A percentile compares a stretch with the other conserved stretches of the same genome.
These are phyloP conservation scores for Mimosa pudica DNA, from an alignment of 306 rosid genomes.

Conservation along the genomic window DNA sequence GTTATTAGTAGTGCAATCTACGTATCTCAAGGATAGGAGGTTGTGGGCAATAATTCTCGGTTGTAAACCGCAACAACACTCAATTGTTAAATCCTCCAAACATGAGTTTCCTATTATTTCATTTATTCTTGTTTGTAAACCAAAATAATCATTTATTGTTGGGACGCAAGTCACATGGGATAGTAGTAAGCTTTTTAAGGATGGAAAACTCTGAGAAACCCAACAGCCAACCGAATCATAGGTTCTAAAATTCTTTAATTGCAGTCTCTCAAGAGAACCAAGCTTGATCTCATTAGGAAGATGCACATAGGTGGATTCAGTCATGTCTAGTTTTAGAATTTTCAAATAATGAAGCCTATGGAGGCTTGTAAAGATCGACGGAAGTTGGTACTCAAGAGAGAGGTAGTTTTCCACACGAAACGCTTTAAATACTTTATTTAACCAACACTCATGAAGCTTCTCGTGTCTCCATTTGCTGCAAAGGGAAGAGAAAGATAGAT, in stretches of 20 bases:
- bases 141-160: not conserved
- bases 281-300: not conserved
- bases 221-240: not conserved
- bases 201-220: not conserved
- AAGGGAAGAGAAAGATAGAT: not conserved
- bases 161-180: accelerated
- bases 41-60: not conserved
- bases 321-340: not conserved
- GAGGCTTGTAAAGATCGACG: not conserved
- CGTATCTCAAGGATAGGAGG: not conserved
- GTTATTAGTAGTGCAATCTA: not conserved
- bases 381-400: not conserved
- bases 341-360: not conserved
- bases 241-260: not conserved
- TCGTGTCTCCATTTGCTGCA: not conserved
- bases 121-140: too few species aligned
- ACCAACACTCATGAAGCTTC: not conserved
- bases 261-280: not conserved
- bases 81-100: not conserved
- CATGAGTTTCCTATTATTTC: not conserved
- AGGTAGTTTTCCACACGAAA: not conserved
- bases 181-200: not conserved
- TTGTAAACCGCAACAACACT: not conserved
- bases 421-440: not conserved
- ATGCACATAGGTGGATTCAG: not conserved